A percentile compares a stretch with the other conserved stretches of the same genome.
Conservation (phyloP, 2,329 filamentous ascomycete species). For the Basipetospora chlamydospora region DNA sequence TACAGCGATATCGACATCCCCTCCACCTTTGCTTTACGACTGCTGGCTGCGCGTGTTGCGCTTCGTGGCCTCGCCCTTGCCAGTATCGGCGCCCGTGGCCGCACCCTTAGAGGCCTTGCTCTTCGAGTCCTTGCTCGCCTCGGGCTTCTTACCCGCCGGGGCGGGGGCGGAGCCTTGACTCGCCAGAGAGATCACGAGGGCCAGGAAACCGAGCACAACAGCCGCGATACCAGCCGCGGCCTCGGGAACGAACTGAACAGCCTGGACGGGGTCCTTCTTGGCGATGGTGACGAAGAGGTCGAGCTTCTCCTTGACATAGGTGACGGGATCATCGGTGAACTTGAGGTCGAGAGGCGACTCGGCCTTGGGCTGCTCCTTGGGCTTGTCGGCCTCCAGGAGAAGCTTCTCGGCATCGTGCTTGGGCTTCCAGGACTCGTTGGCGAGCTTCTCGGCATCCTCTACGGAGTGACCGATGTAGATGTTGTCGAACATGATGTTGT, state of each 20-base stretch:
- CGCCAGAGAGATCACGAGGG: conserved; percentile 54
- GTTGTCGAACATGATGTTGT: conserved; percentile 97
- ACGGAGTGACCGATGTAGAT: conserved; percentile 98
- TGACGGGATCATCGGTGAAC: conserved; percentile 83
- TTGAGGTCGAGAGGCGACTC: conserved; percentile 63
- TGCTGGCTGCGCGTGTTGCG: conserved; percentile 39
- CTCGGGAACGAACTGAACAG: conserved; percentile 81
- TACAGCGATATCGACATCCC: not conserved
- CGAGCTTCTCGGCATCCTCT: conserved; percentile 80
- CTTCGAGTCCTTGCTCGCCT: conserved; percentile 48
- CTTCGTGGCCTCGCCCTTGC: conserved; percentile 59
- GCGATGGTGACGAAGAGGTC: conserved; percentile 78
- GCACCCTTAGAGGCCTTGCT: conserved; percentile 48
- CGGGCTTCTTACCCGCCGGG: conserved; percentile 57
- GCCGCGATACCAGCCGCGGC: conserved; percentile 69
- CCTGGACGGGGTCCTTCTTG: conserved; percentile 68
- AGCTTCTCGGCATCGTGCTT: conserved; percentile 77
- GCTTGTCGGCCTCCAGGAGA: conserved; percentile 64
- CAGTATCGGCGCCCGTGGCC: conserved; percentile 51
- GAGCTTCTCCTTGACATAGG: conserved; percentile 82
- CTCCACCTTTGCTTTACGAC: conserved; percentile 25
- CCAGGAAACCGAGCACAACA: conserved; percentile 53
- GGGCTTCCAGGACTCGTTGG: conserved; percentile 75
- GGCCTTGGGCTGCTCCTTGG: conserved; percentile 53
- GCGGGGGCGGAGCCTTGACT: conserved; percentile 50